A percentile compares a stretch with the other conserved stretches of the same genome.
Evolutionary conservation across 2,329 filamentous ascomycete genomes (phyloP).

Genomic region (Fusarium equiseti): DNA sequence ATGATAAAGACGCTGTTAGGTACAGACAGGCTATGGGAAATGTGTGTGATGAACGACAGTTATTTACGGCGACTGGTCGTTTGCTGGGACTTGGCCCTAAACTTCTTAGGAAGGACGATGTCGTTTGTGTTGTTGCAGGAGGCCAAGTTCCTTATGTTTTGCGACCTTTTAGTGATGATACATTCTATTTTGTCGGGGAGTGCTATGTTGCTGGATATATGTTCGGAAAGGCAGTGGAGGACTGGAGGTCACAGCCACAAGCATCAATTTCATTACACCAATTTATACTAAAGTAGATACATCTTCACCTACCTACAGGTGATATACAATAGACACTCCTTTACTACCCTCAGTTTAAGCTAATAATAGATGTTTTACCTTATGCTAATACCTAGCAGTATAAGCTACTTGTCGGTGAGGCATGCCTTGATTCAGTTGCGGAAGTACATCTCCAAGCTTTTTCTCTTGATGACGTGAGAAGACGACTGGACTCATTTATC

Average conservation of each 20-base stretch:
- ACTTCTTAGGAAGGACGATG: neutral
- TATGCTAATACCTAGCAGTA: too few relatives aligned
- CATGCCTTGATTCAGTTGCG: too few relatives aligned
- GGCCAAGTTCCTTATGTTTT: neutral
- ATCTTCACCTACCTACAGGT: too few relatives aligned
- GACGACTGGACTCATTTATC: too few relatives aligned
- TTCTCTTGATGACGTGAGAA: too few relatives aligned
- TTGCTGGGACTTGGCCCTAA: neutral
- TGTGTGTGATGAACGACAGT: neutral
- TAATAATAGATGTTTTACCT: too few relatives aligned
- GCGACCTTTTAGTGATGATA: neutral
- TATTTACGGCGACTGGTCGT: neutral
- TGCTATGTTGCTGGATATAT: neutral
- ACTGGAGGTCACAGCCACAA: neutral
- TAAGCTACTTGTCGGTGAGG: too few relatives aligned
- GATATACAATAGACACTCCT: too few relatives aligned
- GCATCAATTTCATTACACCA: neutral
- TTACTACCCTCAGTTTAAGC: neutral
- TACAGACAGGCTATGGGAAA: neutral
- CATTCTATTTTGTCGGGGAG: neutral
- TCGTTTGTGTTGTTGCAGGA: neutral
- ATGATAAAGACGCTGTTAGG: neutral
- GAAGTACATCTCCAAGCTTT: too few relatives aligned
- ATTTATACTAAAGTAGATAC: neutral
- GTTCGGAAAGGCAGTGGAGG: neutral